Conservation (phyloP, 2,329 filamentous ascomycete species). For the Alternaria sp. region DNA sequence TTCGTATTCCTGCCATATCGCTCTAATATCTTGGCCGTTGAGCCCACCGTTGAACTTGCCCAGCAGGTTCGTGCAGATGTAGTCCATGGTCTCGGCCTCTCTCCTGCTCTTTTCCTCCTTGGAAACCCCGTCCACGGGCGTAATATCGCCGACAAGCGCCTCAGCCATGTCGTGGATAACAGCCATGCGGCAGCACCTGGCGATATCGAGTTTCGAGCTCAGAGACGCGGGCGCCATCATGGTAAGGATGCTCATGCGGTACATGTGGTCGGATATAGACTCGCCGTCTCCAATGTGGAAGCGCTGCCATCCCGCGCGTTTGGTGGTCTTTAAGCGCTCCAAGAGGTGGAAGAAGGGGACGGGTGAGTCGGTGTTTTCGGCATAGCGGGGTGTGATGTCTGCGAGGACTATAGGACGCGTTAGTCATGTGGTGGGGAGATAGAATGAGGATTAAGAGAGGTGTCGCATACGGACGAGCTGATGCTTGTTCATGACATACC, state of each 20-base stretch:
- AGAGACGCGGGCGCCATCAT: conserved; percentile 86
- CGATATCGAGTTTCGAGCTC: conserved; percentile 74
- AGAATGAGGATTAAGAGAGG: conserved; percentile 28
- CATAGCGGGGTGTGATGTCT: conserved; percentile 66
- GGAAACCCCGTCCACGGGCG: conserved; percentile 82
- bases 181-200: conserved; percentile 92
- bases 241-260: conserved; percentile 96
- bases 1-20: conserved; percentile 95
- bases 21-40: conserved; percentile 74
- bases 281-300: conserved; percentile 82
- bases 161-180: conserved; percentile 98
- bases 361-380: conserved; percentile 72
- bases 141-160: conserved; percentile 93
- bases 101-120: conserved; percentile 90
- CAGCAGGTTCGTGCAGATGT: conserved; percentile 76
- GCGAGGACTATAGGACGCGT: conserved; percentile 63
- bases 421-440: not conserved
- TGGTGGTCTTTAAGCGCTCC: conserved; percentile 92
- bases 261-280: conserved; percentile 98
- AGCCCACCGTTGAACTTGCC: conserved; percentile 76
- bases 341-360: conserved; percentile 94
- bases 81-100: conserved; percentile 91
- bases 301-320: conserved; percentile 93
- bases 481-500: conserved; percentile 52
- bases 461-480: conserved; percentile 44